Evolutionary conservation across 805 yeast species (phyloP).

Genomic region (Cyberlindnera americana): DNA sequence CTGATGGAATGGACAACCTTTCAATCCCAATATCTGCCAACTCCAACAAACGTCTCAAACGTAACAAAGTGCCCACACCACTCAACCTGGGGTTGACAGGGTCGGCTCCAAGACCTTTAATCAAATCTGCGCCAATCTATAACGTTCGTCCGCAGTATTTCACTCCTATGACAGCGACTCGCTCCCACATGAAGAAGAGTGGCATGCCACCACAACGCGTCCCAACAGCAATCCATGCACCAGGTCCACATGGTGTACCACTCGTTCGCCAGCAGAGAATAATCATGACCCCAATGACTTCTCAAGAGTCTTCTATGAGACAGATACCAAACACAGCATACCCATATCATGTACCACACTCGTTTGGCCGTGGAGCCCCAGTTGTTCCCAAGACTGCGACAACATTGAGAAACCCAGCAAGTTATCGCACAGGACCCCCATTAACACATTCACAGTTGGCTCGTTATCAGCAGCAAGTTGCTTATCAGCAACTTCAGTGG

Average conservation of each 20-base stretch:
- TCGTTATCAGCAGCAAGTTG: slow-evolving; percentile 26
- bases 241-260: slow-evolving; percentile 4
- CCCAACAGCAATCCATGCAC: slow-evolving; percentile 5
- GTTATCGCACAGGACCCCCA: slow-evolving; percentile 17
- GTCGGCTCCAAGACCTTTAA: slow-evolving; percentile 23
- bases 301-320: slow-evolving; percentile 12
- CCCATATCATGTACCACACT: slow-evolving; percentile 11
- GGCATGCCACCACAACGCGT: background rate
- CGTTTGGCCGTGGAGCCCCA: slow-evolving; percentile 2
- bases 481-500: slow-evolving; percentile 27
- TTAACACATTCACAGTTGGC: slow-evolving; percentile 24
- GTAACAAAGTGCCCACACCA: slow-evolving; percentile 31
- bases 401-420: slow-evolving; percentile 16
- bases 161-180: slow-evolving; percentile 18
- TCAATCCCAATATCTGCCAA: slow-evolving; percentile 22
- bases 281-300: slow-evolving; percentile 14
- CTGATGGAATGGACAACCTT: slow-evolving; percentile 16
- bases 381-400: slow-evolving; percentile 24
- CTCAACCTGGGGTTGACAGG: slow-evolving; percentile 21
- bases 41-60: slow-evolving; percentile 25
- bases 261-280: slow-evolving; percentile 17
- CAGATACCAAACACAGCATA: slow-evolving; percentile 13
- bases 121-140: slow-evolving; percentile 34
- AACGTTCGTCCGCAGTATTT: slow-evolving; percentile 13
- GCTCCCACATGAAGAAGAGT: slow-evolving; percentile 13